A percentile compares a stretch with the other conserved stretches of the same genome.
phyloP scores from a whole-genome alignment of 768 basidiomycete genomes.

The Hirschioporus abietinus region DNA sequence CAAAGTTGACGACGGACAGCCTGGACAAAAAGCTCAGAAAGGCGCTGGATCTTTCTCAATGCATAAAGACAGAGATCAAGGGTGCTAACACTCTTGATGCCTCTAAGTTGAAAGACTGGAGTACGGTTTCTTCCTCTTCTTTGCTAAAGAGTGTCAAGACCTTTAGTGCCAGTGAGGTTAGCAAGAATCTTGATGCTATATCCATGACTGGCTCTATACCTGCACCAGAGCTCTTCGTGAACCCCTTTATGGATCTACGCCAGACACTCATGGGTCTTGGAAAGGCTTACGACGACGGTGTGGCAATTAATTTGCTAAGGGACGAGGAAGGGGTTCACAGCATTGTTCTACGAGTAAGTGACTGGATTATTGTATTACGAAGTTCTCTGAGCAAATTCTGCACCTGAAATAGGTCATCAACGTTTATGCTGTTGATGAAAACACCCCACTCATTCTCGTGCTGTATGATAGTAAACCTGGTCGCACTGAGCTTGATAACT shows the following conservation, averaged over 20 bases:
- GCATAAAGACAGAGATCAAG: background rate
- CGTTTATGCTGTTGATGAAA: background rate
- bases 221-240: background rate
- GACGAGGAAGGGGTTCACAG: background rate
- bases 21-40: constrained; percentile 2
- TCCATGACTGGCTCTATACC: background rate
- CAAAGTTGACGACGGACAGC: background rate
- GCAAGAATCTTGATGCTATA: background rate
- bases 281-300: background rate
- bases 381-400: background rate
- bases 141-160: background rate
- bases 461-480: background rate
- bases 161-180: background rate
- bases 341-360: background rate
- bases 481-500: background rate
- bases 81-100: background rate
- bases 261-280: background rate
- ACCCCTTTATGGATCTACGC: background rate
- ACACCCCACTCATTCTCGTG: background rate
- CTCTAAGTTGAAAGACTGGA: background rate
- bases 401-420: background rate
- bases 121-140: background rate
- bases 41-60: background rate
- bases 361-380: background rate
- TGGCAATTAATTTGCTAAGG: background rate